phyloP scores from a whole-genome alignment of 805 yeast genomes.

The Candida easanensis region DNA sequence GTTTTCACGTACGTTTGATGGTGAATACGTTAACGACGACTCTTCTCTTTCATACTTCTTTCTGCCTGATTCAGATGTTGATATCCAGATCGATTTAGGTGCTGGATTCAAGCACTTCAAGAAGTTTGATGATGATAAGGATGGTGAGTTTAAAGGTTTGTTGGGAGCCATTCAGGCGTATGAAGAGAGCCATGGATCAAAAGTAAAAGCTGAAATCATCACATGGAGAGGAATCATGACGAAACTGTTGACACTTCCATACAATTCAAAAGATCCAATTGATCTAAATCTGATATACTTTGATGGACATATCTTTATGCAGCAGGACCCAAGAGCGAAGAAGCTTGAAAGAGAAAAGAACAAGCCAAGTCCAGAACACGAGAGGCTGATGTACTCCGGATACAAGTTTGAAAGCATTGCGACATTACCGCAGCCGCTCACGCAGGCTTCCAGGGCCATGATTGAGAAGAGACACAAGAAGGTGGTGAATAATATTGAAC shows the following conservation, averaged over 20 bases:
- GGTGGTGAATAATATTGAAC: slow-evolving; percentile 68
- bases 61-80: slow-evolving; percentile 70
- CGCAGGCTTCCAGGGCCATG: slow-evolving; percentile 56
- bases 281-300: slow-evolving; percentile 62
- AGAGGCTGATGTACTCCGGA: slow-evolving; percentile 58
- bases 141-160: slow-evolving; percentile 57
- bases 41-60: slow-evolving; percentile 69
- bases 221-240: slow-evolving; percentile 88
- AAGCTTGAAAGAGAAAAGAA: slow-evolving; percentile 29
- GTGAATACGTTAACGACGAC: slow-evolving; percentile 50
- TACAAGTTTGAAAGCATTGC: slow-evolving; percentile 83
- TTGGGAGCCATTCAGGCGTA: slow-evolving; percentile 50
- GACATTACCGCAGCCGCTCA: slow-evolving; percentile 76
- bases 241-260: slow-evolving; percentile 65
- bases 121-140: slow-evolving; percentile 52
- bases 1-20: slow-evolving; percentile 61
- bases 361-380: slow-evolving; percentile 27
- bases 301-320: slow-evolving; percentile 74
- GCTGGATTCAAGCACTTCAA: slow-evolving; percentile 62
- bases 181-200: slow-evolving; percentile 47
- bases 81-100: slow-evolving; percentile 57
- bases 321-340: slow-evolving; percentile 31
- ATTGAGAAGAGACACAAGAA: slow-evolving; percentile 65
- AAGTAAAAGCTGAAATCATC: slow-evolving; percentile 60
- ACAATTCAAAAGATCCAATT: slow-evolving; percentile 51